Percentiles rank a stretch among this genome's conserved stretches.
Evolutionary conservation across 1,284 basidiomycete species (phyloP).

Genomic region (Trichosporon sp.): DNA sequence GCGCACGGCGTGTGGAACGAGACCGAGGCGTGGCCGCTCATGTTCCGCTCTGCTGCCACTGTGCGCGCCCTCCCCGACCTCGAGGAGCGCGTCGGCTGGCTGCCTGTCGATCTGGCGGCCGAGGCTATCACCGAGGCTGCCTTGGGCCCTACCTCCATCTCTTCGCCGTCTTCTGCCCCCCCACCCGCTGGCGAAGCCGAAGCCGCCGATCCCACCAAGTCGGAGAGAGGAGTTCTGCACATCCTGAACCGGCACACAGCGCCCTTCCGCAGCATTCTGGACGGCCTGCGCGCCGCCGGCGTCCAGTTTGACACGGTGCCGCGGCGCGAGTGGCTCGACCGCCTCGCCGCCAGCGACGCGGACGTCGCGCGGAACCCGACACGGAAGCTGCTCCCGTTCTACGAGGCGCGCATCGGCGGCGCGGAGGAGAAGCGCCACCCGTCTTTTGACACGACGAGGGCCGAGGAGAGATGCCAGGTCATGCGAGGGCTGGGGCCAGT

Average conservation of each 20-base stretch:
- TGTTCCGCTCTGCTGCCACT: conserved; percentile 51
- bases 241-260: conserved; percentile 57
- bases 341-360: conserved; percentile 50
- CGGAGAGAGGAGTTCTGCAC: conserved; percentile 54
- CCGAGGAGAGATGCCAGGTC: background rate
- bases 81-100: conserved; percentile 56
- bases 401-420: conserved; percentile 11
- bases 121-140: conserved; percentile 53
- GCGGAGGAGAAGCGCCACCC: background rate
- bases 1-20: conserved; percentile 58
- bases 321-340: conserved; percentile 57
- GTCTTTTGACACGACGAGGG: background rate
- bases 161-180: background rate
- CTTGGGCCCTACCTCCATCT: background rate
- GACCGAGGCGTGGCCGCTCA: conserved; percentile 55
- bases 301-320: conserved; percentile 70
- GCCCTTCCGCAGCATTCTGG: conserved; percentile 58
- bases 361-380: conserved; percentile 55
- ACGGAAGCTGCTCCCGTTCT: conserved; percentile 52
- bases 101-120: conserved; percentile 59
- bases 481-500: background rate
- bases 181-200: background rate
- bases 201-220: background rate
- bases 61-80: conserved; percentile 54
- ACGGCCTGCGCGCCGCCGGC: conserved; percentile 60